Conservation (phyloP, 2,329 filamentous ascomycete genomes). For the Xylariaceae sp. region DNA sequence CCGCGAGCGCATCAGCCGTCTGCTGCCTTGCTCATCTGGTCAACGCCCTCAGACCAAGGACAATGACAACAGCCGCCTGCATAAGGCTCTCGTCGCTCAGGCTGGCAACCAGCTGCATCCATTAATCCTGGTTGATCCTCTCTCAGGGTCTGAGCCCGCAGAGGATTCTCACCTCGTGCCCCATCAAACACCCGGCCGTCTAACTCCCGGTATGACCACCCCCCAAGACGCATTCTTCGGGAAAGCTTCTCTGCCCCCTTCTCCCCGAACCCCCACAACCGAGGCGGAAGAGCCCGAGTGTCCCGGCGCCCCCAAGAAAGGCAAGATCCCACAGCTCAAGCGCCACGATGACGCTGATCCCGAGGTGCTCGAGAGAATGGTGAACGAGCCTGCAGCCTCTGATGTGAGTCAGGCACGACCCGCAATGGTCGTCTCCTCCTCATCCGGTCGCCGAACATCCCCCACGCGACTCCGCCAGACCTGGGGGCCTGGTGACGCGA, state of each 20-base stretch:
- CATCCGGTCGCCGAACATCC: constrained; percentile 2
- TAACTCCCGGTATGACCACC: too few relatives aligned
- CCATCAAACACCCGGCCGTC: too few relatives aligned
- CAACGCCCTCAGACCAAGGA: too few relatives aligned
- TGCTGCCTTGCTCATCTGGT: too few relatives aligned
- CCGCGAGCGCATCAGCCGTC: not conserved
- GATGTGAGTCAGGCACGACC: not conserved
- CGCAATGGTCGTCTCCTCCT: not conserved
- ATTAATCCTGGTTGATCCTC: too few relatives aligned
- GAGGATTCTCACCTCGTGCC: too few relatives aligned
- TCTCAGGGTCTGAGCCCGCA: too few relatives aligned
- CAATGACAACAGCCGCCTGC: not conserved
- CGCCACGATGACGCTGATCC: not conserved
- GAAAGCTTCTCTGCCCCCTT: too few relatives aligned
- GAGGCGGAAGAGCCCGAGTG: not conserved
- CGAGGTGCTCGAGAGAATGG: constrained; percentile 5
- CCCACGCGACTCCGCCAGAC: constrained; percentile 4
- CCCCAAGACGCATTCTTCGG: too few relatives aligned
- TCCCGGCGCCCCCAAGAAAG: constrained; percentile 5
- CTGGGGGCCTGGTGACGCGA: constrained; percentile 6
- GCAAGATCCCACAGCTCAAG: not conserved
- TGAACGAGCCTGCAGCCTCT: not conserved
- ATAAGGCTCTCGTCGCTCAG: too few relatives aligned
- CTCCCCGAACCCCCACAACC: not conserved
- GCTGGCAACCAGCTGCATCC: too few relatives aligned